phyloP scores from a whole-genome alignment of 2,329 filamentous ascomycete species.

The Epichloe typhina region DNA sequence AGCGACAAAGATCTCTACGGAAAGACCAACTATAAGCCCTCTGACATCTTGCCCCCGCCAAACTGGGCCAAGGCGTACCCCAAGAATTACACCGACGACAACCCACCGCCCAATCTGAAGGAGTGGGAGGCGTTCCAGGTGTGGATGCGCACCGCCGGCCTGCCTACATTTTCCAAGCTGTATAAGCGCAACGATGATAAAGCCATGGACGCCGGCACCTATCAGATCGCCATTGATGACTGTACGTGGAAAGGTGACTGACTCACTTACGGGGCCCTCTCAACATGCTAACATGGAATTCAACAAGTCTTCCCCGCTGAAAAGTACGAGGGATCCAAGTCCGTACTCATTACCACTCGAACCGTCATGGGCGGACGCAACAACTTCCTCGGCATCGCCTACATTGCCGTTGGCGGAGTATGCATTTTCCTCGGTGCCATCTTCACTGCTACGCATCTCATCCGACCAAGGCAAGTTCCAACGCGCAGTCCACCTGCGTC shows the following conservation, averaged over 20 bases:
- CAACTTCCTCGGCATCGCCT: slow-evolving; percentile 90
- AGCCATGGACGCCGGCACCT: slow-evolving; percentile 56
- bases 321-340: slow-evolving; percentile 75
- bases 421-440: slow-evolving; percentile 80
- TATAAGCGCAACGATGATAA: slow-evolving; percentile 67
- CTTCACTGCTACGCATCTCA: slow-evolving; percentile 81
- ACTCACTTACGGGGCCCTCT: too few relatives aligned
- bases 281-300: neutral
- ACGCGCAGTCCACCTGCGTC: neutral
- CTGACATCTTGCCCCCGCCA: slow-evolving; percentile 64
- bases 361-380: slow-evolving; percentile 94
- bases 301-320: slow-evolving; percentile 69
- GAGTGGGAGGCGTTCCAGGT: slow-evolving; percentile 82
- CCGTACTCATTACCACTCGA: slow-evolving; percentile 74
- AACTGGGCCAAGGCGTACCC: slow-evolving; percentile 70
- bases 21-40: slow-evolving; percentile 48
- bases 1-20: slow-evolving; percentile 75
- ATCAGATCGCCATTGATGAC: slow-evolving; percentile 63
- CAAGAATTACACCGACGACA: slow-evolving; percentile 50
- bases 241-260: slow-evolving; percentile 41
- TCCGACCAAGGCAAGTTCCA: slow-evolving; percentile 65
- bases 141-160: slow-evolving; percentile 94
- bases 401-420: slow-evolving; percentile 83
- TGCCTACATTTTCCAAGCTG: slow-evolving; percentile 91
- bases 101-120: slow-evolving; percentile 58